Percentiles rank a stretch among this genome's conserved stretches.
Evolutionary conservation across 1,284 basidiomycete species (phyloP).

Genomic region (Ustilago lituana): DNA sequence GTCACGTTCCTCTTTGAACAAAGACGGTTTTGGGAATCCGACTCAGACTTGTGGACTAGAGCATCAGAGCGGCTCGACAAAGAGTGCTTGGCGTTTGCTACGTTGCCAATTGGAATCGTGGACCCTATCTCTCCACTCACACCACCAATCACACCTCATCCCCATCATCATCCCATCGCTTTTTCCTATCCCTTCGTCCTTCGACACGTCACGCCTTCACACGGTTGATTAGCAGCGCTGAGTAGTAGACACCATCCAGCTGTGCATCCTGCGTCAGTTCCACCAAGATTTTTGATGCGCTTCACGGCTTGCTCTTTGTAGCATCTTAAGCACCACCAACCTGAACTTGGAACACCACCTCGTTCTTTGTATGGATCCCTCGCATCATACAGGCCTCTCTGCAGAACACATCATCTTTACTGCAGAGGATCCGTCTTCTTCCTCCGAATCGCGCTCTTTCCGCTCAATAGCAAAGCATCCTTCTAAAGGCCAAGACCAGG

Average conservation of each 20-base stretch:
- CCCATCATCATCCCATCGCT: not conserved
- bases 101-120: too few species aligned
- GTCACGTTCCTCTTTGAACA: too few species aligned
- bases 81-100: too few species aligned
- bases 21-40: too few species aligned
- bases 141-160: not conserved
- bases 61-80: too few species aligned
- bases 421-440: not conserved
- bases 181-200: not conserved
- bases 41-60: too few species aligned
- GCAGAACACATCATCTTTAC: slow-evolving; percentile 9
- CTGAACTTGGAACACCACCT: not conserved
- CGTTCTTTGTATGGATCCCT: slow-evolving; percentile 23
- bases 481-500: slow-evolving; percentile 11
- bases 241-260: too few species aligned
- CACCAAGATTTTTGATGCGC: too few species aligned
- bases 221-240: too few species aligned
- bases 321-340: not conserved
- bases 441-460: not conserved
- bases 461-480: not conserved
- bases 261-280: too few species aligned
- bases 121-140: too few species aligned
- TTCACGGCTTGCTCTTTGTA: slow-evolving; percentile 1
- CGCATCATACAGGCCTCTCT: not conserved
- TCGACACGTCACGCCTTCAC: too few species aligned